These are phyloP conservation scores for Coemansia asiatica DNA, from an alignment of 192 early-diverging fungal species.

Conservation along the genomic window DNA sequence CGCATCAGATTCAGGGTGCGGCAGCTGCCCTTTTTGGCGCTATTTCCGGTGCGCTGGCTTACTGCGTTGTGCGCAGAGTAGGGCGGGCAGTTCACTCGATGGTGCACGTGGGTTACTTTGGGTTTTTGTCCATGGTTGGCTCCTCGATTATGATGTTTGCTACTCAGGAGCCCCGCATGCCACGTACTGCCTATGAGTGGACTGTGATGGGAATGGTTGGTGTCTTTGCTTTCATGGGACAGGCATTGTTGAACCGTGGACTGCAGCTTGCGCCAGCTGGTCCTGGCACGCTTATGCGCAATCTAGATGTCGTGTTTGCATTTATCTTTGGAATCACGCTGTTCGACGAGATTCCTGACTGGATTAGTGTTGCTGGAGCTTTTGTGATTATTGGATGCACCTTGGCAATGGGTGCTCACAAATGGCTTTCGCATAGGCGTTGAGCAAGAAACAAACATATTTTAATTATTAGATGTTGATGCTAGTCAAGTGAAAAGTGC, in stretches of 20 bases:
- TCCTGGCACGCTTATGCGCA: constrained; percentile 76
- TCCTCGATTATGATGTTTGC: constrained; percentile 50
- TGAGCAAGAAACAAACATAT: no score
- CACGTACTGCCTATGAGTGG: constrained; percentile 53
- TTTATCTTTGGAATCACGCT: constrained; percentile 71
- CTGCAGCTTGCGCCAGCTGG: constrained; percentile 74
- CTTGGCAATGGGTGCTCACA: constrained; percentile 62
- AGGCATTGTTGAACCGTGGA: constrained; percentile 73
- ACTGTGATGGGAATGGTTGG: constrained; percentile 56
- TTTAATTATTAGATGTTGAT: neutral
- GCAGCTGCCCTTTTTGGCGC: constrained; percentile 61
- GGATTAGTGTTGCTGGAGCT: constrained; percentile 61
- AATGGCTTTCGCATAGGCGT: constrained; percentile 39
- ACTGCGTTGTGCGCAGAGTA: constrained; percentile 70
- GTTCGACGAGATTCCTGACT: constrained; percentile 65
- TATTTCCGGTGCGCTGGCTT: constrained; percentile 62
- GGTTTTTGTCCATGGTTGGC: constrained; percentile 60
- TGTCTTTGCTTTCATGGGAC: constrained; percentile 65
- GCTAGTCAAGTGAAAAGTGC: neutral
- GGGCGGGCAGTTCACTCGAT: constrained; percentile 71
- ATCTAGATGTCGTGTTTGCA: constrained; percentile 79
- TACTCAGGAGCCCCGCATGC: constrained; percentile 20
- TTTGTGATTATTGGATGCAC: constrained; percentile 64
- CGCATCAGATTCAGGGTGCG: constrained; percentile 39
- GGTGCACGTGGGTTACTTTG: constrained; percentile 81